Evolutionary conservation across 2,329 filamentous ascomycete genomes (phyloP).

Genomic region (Aureobasidium sp.): DNA sequence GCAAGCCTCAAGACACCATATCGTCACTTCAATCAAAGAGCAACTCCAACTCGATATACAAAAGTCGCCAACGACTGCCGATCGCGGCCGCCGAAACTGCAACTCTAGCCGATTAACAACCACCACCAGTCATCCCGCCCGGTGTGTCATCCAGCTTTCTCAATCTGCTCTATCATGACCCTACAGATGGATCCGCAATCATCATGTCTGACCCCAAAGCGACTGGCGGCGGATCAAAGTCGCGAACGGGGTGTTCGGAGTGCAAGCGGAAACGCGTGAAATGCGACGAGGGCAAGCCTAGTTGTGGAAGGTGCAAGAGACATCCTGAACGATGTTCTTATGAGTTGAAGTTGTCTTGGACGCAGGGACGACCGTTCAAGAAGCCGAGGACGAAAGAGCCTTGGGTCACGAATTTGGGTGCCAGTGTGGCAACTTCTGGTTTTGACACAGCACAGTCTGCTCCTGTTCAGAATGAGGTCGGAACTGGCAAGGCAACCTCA

Average conservation of each 20-base stretch:
- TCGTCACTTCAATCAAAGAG: neutral
- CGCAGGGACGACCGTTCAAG: constrained; percentile 12
- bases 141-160: constrained; percentile 8
- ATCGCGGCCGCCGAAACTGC: neutral
- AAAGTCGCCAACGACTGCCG: neutral
- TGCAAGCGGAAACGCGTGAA: constrained; percentile 26
- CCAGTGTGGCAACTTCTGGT: neutral
- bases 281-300: constrained; percentile 23
- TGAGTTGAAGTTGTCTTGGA: constrained; percentile 14
- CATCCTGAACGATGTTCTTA: constrained; percentile 18
- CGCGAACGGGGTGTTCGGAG: constrained; percentile 23
- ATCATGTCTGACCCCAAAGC: constrained; percentile 8
- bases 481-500: neutral
- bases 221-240: constrained; percentile 17
- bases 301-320: constrained; percentile 20
- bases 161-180: neutral
- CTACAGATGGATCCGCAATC: constrained; percentile 1
- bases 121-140: constrained; percentile 3
- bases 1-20: neutral
- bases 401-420: neutral
- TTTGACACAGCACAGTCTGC: neutral
- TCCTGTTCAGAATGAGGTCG: neutral
- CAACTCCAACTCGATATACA: neutral
- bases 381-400: constrained; percentile 9
- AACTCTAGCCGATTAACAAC: constrained; percentile 11